These are phyloP conservation scores for Metschnikowia santaceciliae DNA, from an alignment of 805 yeast species.

Conservation along the genomic window DNA sequence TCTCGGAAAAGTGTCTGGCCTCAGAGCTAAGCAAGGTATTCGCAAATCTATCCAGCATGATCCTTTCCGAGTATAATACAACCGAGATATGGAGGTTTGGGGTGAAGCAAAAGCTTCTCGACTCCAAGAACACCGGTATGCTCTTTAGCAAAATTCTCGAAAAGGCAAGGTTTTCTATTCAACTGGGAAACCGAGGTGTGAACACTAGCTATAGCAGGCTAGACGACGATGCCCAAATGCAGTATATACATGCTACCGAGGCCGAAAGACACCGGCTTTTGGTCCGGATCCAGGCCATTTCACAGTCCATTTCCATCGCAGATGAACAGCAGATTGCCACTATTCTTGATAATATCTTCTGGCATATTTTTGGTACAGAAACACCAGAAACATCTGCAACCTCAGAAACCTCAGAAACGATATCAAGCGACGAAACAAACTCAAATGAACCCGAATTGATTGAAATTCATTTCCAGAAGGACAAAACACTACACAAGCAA, in stretches of 20 bases:
- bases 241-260: conserved; percentile 13
- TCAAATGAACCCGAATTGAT: too few relatives aligned
- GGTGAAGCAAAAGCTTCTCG: conserved; percentile 11
- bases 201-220: background rate
- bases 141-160: conserved; percentile 14
- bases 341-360: conserved; percentile 16
- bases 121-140: conserved; percentile 5
- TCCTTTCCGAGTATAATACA: conserved; percentile 11
- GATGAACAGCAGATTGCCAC: conserved; percentile 16
- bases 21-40: background rate
- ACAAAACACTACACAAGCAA: too few relatives aligned
- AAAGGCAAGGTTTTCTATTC: conserved; percentile 11
- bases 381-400: background rate
- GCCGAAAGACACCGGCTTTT: conserved; percentile 23
- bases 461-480: too few relatives aligned
- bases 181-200: conserved; percentile 4
- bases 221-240: conserved; percentile 14
- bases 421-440: too few relatives aligned
- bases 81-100: conserved; percentile 15
- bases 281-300: conserved; percentile 25
- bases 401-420: too few relatives aligned
- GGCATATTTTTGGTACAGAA: conserved; percentile 1
- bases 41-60: background rate
- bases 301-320: conserved; percentile 27
- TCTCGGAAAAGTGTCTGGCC: background rate